Evolutionary conservation across 2,329 filamentous ascomycete genomes (phyloP).

Genomic region (Alternaria metachromatica): DNA sequence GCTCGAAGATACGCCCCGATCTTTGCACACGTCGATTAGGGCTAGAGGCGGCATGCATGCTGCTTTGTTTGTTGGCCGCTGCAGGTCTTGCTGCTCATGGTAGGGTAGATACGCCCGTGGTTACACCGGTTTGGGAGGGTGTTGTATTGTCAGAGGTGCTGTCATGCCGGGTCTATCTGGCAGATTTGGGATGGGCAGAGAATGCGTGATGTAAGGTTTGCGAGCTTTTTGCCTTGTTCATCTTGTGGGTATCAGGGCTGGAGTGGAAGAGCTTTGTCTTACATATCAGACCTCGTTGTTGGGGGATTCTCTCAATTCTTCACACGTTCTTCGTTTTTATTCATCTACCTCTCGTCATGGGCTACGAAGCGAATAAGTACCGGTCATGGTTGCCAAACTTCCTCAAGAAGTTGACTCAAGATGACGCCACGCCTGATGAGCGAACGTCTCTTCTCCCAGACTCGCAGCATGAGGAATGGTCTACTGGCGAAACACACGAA

Average conservation of each 20-base stretch:
- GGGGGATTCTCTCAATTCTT: neutral
- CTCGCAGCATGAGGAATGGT: slow-evolving; percentile 45
- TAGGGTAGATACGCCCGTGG: slow-evolving; percentile 13
- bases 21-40: slow-evolving; percentile 24
- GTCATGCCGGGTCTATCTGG: slow-evolving; percentile 32
- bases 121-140: slow-evolving; percentile 29
- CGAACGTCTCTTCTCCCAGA: slow-evolving; percentile 53
- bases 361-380: slow-evolving; percentile 23
- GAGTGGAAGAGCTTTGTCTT: neutral
- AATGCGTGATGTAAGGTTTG: slow-evolving; percentile 17
- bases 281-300: neutral
- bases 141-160: slow-evolving; percentile 27
- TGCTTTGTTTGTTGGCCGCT: slow-evolving; percentile 21
- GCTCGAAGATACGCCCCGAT: slow-evolving; percentile 19
- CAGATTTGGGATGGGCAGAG: slow-evolving; percentile 11
- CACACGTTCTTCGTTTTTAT: neutral
- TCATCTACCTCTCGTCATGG: slow-evolving; percentile 24
- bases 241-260: neutral
- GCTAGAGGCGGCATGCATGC: slow-evolving; percentile 26
- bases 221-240: slow-evolving; percentile 9
- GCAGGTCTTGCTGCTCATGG: slow-evolving; percentile 17
- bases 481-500: slow-evolving; percentile 47
- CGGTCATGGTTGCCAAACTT: slow-evolving; percentile 41
- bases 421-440: slow-evolving; percentile 47
- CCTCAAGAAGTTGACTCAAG: slow-evolving; percentile 28